Base-by-base conservation (phyloP, 2,329 filamentous ascomycete species). In the Diaporthe longicolla region DNA sequence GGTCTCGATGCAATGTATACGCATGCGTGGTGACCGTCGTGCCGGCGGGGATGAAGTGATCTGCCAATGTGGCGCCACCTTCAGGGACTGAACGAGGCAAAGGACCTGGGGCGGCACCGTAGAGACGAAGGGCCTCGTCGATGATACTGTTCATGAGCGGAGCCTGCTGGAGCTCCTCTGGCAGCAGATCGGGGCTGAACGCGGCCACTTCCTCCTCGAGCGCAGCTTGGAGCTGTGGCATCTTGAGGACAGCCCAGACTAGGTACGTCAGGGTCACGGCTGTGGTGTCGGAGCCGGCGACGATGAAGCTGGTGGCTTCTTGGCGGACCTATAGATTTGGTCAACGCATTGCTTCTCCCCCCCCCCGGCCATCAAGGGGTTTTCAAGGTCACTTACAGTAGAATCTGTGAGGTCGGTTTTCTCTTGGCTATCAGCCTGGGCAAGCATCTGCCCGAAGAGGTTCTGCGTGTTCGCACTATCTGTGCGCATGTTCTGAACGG, bases 281-380 rank as follows among this genome's bases (percentile, higher is more conserved):
- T 0, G 84, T 85, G 1, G 84, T 86, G 66, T 85, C 84, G 15
- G 81, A 83, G 1, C 84, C 84, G 9, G 83, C 84, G 10, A 84
- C 71, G 57, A 86, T 85, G 70, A 83, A 82, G 1, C 71, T 78
- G 15, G 79, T 77, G 0, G 84, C 84, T 65, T 85, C 82, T 2
- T 74, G 70, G 19, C 71, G 52, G 8, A 68, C 63, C 63, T 66
- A 2, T 4, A 11, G 1, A 4, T 17, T 15, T 4, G 13, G 48
- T 68, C n/a, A 52, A n/a, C 6, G 19, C 3, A 21, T 13, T 19
- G 15, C 37, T 43, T 43, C 10, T 40, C 10, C 10, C n/a, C n/a
- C n/a, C n/a, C n/a, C n/a, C n/a, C n/a, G n/a, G n/a, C n/a, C n/a
- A n/a, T n/a, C n/a, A 17, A 17, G 19, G 40, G 4, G 1, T 21